Conservation (phyloP, 345 rosid species). For the Pistacia vera region DNA sequence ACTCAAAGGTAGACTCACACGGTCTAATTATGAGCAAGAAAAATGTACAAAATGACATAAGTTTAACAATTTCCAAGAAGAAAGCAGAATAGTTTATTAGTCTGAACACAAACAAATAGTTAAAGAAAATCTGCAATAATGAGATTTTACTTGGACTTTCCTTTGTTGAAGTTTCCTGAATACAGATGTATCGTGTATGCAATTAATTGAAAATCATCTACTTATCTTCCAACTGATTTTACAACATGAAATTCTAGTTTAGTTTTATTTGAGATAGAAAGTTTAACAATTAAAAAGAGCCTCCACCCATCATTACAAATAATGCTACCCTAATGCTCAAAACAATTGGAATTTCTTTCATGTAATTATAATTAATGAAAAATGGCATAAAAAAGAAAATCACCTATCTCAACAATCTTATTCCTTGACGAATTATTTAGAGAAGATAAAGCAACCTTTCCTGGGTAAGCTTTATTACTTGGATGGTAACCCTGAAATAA, state of each 20-base stretch:
- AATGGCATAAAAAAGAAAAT: constrained; percentile 8
- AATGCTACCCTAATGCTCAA: too few relatives aligned
- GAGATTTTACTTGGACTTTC: too few relatives aligned
- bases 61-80: background rate
- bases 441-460: constrained; percentile 62
- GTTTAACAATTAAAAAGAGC: too few relatives aligned
- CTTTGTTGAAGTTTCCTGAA: too few relatives aligned
- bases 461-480: constrained; percentile 64
- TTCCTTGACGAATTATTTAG: constrained; percentile 69
- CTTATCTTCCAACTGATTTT: too few relatives aligned
- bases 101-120: too few relatives aligned
- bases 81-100: background rate
- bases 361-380: background rate
- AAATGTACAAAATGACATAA: background rate
- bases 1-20: background rate
- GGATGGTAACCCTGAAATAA: constrained; percentile 73
- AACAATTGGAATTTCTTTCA: background rate
- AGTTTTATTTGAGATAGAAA: too few relatives aligned
- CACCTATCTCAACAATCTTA: constrained; percentile 82
- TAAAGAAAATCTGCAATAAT: too few relatives aligned
- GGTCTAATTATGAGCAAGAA: background rate
- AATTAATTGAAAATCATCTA: too few relatives aligned
- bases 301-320: too few relatives aligned
- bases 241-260: too few relatives aligned
- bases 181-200: too few relatives aligned